phyloP scores from a whole-genome alignment of 805 yeast genomes.

The Wickerhamiella azymoides region DNA sequence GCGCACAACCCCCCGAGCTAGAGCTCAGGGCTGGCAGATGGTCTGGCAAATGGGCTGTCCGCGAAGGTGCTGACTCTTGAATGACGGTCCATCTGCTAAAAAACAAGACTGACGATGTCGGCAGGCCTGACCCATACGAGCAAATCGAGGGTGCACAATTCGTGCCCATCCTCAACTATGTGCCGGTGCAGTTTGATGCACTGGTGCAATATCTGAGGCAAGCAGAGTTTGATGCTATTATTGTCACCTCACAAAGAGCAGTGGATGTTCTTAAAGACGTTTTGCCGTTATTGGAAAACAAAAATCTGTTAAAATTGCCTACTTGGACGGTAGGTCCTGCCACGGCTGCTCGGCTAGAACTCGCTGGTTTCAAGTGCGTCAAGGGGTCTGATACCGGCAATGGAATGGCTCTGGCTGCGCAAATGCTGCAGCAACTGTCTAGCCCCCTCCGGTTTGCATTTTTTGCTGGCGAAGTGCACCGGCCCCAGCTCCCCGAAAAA shows the following conservation, averaged over 20 bases:
- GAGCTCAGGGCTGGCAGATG: no score
- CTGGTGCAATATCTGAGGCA: slow-evolving; percentile 37
- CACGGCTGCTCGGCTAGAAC: slow-evolving; percentile 44
- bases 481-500: slow-evolving; percentile 63
- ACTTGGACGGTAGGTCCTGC: slow-evolving; percentile 90
- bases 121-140: slow-evolving; percentile 55
- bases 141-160: slow-evolving; percentile 37
- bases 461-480: slow-evolving; percentile 74
- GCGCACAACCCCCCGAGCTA: no score
- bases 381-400: slow-evolving; percentile 73
- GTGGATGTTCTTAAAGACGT: slow-evolving; percentile 53
- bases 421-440: slow-evolving; percentile 30
- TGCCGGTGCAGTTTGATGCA: slow-evolving; percentile 34
- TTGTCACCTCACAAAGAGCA: slow-evolving; percentile 84
- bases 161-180: slow-evolving; percentile 62
- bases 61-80: no score
- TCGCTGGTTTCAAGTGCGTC: slow-evolving; percentile 52
- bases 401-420: slow-evolving; percentile 54
- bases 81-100: slow-evolving; percentile 36
- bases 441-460: slow-evolving; percentile 32
- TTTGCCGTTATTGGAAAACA: slow-evolving; percentile 18
- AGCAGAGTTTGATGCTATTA: slow-evolving; percentile 35
- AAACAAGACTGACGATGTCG: slow-evolving; percentile 39
- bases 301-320: slow-evolving; percentile 24
- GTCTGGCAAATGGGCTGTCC: no score